These are phyloP conservation scores for Lichina pygmaea DNA, from an alignment of 495 filamentous ascomycete species.

Conservation along the genomic window DNA sequence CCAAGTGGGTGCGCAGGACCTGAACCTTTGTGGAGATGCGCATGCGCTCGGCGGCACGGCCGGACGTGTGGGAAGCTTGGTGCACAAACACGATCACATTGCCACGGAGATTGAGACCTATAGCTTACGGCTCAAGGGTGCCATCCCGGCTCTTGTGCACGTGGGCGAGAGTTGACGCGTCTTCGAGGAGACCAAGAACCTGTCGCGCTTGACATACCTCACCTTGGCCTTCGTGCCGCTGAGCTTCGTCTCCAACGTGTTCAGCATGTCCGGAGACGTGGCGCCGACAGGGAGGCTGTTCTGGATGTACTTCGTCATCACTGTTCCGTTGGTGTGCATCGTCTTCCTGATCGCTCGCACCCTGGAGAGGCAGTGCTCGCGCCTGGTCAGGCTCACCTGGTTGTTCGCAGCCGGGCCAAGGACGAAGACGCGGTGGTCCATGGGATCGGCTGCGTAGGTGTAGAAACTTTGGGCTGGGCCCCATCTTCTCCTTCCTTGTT, in stretches of 20 bases:
- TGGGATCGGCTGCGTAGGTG: too few relatives aligned
- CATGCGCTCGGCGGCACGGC: background rate
- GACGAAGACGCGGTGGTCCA: too few relatives aligned
- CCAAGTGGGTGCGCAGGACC: background rate
- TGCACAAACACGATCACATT: constrained; percentile 5
- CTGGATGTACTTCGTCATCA: background rate
- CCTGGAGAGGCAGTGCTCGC: too few relatives aligned
- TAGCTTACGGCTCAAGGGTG: constrained; percentile 6
- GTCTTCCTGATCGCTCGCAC: background rate
- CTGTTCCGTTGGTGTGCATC: background rate
- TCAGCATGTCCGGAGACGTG: constrained; percentile 11
- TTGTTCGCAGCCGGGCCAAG: too few relatives aligned
- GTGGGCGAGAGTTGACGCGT: constrained; percentile 7
- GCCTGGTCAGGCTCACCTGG: too few relatives aligned
- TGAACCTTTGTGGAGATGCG: background rate
- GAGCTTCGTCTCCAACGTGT: constrained; percentile 12
- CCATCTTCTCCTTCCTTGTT: too few relatives aligned
- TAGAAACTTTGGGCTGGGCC: too few relatives aligned
- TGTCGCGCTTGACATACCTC: constrained; percentile 12
- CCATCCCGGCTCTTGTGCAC: constrained; percentile 11
- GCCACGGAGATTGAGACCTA: constrained; percentile 5
- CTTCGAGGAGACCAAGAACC: constrained; percentile 10
- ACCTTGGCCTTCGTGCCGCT: constrained; percentile 15
- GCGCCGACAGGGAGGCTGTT: background rate
- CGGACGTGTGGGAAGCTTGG: constrained; percentile 1